A percentile compares a stretch with the other conserved stretches of the same genome.
These are phyloP conservation scores for Fusarium brevicatenulatum DNA, from an alignment of 2,329 filamentous ascomycete genomes.

Conservation along the genomic window DNA sequence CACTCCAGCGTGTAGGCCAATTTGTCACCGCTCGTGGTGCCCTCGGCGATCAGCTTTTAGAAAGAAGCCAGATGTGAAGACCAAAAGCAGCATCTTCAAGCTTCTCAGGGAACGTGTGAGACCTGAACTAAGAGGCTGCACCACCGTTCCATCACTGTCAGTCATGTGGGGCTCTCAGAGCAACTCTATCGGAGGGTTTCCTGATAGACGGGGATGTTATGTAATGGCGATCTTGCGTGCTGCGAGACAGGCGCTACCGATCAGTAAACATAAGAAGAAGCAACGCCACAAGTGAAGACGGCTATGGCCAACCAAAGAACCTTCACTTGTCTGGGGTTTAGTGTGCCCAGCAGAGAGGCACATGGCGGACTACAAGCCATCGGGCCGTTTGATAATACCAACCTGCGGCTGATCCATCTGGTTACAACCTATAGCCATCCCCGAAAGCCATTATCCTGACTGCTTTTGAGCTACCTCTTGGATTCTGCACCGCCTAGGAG, in stretches of 20 bases:
- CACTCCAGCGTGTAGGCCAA: background rate
- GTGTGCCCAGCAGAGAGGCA: background rate
- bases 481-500: rapidly evolving
- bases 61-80: background rate
- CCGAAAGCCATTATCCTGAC: too few species aligned
- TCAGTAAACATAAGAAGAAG: background rate
- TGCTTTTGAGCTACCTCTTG: background rate
- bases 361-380: background rate
- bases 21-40: background rate
- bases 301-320: background rate
- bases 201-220: background rate
- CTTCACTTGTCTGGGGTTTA: rapidly evolving
- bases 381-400: rapidly evolving
- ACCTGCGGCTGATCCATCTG: background rate
- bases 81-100: background rate
- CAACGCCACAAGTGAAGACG: background rate
- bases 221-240: background rate
- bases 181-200: background rate
- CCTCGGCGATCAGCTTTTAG: too few species aligned
- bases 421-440: rapidly evolving
- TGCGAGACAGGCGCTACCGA: background rate
- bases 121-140: background rate
- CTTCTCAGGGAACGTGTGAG: background rate
- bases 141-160: background rate
- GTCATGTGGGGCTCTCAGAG: background rate